Percentiles rank a stretch among this genome's conserved stretches.
Conservation (phyloP, 495 filamentous ascomycete genomes). For the Parachaetomium inaequale region DNA sequence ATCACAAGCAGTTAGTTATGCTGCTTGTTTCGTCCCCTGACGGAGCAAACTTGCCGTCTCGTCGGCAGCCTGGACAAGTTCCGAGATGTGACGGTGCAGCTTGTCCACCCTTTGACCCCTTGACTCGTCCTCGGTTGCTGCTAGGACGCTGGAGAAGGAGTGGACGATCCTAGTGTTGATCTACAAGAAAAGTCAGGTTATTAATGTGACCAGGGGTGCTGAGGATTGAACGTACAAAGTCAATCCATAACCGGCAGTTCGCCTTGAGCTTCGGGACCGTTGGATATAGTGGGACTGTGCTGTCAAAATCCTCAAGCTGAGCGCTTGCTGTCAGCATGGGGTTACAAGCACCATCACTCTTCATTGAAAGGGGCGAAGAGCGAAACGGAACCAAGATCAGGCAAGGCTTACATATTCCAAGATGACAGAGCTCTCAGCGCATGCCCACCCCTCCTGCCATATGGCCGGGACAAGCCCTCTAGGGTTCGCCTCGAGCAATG, state of each 20-base stretch:
- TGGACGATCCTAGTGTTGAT: constrained; percentile 83
- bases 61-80: constrained; percentile 62
- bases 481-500: constrained; percentile 81
- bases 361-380: background rate
- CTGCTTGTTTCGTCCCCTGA: background rate
- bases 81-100: constrained; percentile 65
- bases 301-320: constrained; percentile 74
- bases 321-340: background rate
- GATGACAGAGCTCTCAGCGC: constrained; percentile 80
- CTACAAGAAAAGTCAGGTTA: constrained; percentile 37
- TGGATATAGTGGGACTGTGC: constrained; percentile 61
- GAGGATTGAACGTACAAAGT: constrained; percentile 61
- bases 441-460: constrained; percentile 80
- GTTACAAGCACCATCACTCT: background rate
- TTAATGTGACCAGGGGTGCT: constrained; percentile 10
- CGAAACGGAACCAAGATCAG: background rate
- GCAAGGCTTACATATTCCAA: constrained; percentile 73
- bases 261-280: constrained; percentile 67
- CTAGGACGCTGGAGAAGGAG: constrained; percentile 72
- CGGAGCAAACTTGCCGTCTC: constrained; percentile 20
- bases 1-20: constrained; percentile 28
- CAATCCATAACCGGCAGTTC: constrained; percentile 78
- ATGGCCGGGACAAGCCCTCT: constrained; percentile 82
- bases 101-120: constrained; percentile 61
- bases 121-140: constrained; percentile 62